Evolutionary conservation across 163 green algal genomes (phyloP).

Genomic region (Scenedesmus sp.): DNA sequence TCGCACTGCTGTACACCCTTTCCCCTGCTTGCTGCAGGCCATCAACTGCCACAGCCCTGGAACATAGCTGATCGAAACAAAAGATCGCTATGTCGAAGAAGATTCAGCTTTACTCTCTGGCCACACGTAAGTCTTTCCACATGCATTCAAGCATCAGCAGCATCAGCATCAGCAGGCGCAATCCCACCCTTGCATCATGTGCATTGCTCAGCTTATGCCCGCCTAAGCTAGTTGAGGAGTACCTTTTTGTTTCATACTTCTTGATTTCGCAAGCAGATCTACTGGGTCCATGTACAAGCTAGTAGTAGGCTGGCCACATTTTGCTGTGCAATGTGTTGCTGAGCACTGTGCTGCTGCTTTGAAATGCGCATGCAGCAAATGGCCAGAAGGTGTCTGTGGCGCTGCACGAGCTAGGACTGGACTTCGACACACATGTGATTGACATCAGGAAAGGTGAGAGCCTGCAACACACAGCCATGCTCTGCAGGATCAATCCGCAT

Average conservation of each 20-base stretch:
- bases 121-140: constrained; percentile 31
- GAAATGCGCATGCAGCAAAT: constrained; percentile 18
- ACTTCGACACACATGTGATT: constrained; percentile 46
- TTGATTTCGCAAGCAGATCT: too few species aligned
- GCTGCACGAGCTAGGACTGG: constrained; percentile 52
- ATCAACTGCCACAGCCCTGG: neutral
- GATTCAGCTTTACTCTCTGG: constrained; percentile 47
- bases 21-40: neutral
- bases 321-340: neutral
- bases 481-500: neutral
- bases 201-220: neutral
- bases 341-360: neutral
- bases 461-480: neutral
- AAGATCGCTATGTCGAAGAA: constrained; percentile 13
- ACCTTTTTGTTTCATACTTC: too few species aligned
- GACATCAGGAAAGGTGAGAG: constrained; percentile 42
- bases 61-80: neutral
- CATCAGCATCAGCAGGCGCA: neutral
- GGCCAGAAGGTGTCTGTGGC: constrained; percentile 50
- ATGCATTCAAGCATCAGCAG: neutral
- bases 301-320: neutral
- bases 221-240: too few species aligned
- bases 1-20: neutral
- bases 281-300: neutral
- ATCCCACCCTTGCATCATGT: neutral